Evolutionary conservation across 768 basidiomycete species (phyloP).

Genomic region (Coprinellus aureogranulatus): DNA sequence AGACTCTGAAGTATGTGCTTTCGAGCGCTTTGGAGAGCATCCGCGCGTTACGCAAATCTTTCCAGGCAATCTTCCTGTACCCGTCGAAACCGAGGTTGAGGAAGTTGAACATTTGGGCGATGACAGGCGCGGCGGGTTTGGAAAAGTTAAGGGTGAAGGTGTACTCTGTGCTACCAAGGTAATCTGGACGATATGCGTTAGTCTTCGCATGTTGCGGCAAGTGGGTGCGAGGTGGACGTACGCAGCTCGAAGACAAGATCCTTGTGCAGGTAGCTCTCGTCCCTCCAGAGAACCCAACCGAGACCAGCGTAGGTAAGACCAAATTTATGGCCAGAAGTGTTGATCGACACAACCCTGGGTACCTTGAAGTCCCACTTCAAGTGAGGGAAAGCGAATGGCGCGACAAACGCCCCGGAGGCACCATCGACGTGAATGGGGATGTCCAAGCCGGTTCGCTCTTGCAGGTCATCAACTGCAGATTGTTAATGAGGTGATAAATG

Average conservation of each 20-base stretch:
- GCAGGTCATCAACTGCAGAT: conserved; percentile 47
- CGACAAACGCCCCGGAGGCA: conserved; percentile 62
- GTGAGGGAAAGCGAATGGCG: conserved; percentile 58
- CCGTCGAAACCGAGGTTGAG: conserved; percentile 57
- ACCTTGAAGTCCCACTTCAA: conserved; percentile 59
- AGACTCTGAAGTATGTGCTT: conserved; percentile 47
- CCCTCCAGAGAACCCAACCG: conserved; percentile 64
- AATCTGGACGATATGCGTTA: conserved; percentile 30
- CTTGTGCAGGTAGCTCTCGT: conserved; percentile 56
- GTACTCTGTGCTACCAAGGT: conserved; percentile 59
- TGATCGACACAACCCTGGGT: conserved; percentile 54
- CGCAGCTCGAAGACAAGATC: conserved; percentile 65
- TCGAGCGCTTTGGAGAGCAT: conserved; percentile 58
- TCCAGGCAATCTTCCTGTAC: conserved; percentile 42
- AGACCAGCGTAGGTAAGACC: conserved; percentile 51
- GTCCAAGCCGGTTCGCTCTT: conserved; percentile 52
- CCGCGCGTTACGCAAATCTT: conserved; percentile 56
- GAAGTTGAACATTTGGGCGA: conserved; percentile 62
- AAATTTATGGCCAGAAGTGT: conserved; percentile 60
- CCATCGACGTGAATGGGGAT: conserved; percentile 70
- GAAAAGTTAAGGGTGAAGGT: conserved; percentile 61
- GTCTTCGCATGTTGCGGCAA: conserved; percentile 6
- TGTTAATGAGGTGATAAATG: too few species aligned
- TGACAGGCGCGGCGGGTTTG: conserved; percentile 55
- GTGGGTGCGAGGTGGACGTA: conserved; percentile 26